Evolutionary conservation across 495 filamentous ascomycete species (phyloP).

Genomic region (Daldinia loculata): DNA sequence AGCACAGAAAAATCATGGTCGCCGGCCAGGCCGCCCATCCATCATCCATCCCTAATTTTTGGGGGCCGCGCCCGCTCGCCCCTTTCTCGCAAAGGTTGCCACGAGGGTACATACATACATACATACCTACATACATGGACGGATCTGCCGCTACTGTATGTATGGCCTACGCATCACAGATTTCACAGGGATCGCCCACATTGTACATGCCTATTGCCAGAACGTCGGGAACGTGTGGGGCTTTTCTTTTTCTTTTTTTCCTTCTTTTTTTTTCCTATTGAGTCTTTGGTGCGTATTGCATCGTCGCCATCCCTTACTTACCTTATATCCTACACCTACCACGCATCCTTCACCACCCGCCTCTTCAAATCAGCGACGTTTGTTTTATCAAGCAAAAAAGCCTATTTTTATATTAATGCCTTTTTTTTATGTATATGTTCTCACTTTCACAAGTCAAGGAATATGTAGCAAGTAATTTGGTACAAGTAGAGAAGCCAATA

Average conservation of each 20-base stretch:
- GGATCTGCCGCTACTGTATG: constrained; percentile 39
- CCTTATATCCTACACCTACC: background rate
- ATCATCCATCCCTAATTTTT: background rate
- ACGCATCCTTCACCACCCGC: background rate
- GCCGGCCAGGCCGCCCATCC: background rate
- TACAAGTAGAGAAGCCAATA: background rate
- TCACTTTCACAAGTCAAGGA: background rate
- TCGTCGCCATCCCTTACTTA: background rate
- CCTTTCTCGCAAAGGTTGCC: background rate
- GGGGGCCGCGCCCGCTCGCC: background rate
- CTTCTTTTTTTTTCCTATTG: background rate
- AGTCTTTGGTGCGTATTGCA: background rate
- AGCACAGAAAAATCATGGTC: background rate
- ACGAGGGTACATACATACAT: background rate
- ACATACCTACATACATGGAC: no score
- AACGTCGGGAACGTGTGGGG: constrained; percentile 11
- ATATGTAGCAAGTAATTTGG: background rate
- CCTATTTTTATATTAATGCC: background rate
- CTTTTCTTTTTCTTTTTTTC: background rate
- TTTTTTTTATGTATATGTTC: background rate
- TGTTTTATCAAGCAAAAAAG: background rate
- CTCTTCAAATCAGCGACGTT: background rate
- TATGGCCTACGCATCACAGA: background rate
- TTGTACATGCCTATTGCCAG: constrained; percentile 5
- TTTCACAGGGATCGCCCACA: background rate